Base-by-base conservation (phyloP, 75 land plant species). In the Gnetum montanum region DNA sequence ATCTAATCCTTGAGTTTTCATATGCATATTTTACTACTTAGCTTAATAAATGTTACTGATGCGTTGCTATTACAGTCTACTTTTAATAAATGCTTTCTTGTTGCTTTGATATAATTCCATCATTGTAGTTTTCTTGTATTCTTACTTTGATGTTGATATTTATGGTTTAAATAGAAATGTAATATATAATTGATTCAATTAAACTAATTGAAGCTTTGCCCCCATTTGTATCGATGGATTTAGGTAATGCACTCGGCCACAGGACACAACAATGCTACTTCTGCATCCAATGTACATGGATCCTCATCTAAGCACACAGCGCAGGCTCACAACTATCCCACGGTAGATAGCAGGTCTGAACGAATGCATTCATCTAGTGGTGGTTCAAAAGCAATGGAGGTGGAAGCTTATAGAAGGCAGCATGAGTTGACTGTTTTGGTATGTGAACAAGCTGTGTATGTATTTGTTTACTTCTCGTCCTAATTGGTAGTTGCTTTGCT, bases 401-500 rank as follows among this genome's bases (percentile, higher is more conserved):
- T 68, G 43, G 95, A 88, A 30, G 68, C 69, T 46, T 93, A 93
- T 59, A 66, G 80, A 44, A 71, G 77, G 62, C 80, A 80, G 53
- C 96, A 93, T 73, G 98, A 93, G 79, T 78, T 93, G 5, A 62
- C 96, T 48, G 87, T 79, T 29, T 50, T 69, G 79, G 98, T 93
- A 70, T 65, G 68, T 63, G 3, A 10, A 30, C 18, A 37, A 16
- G 12, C 8, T 15, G n/a, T 59, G 20, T n/a, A n/a, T n/a, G n/a
- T n/a, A n/a, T n/a, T n/a, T n/a, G n/a, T n/a, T n/a, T n/a, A n/a
- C n/a, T 20, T 28, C 15, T 23, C 3, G 22, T 20, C 15, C 28
- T 11, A 26, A 10, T 43, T 22, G 5, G 16, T 18, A 28, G 16
- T 27, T 28, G 38, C 16, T 25, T 8, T 10, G 26, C 6, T 28